Evolutionary conservation across 495 filamentous ascomycete species (phyloP), one percentile per base, ranked within the genome.

Genomic region (Penicillium mononematosum): DNA sequence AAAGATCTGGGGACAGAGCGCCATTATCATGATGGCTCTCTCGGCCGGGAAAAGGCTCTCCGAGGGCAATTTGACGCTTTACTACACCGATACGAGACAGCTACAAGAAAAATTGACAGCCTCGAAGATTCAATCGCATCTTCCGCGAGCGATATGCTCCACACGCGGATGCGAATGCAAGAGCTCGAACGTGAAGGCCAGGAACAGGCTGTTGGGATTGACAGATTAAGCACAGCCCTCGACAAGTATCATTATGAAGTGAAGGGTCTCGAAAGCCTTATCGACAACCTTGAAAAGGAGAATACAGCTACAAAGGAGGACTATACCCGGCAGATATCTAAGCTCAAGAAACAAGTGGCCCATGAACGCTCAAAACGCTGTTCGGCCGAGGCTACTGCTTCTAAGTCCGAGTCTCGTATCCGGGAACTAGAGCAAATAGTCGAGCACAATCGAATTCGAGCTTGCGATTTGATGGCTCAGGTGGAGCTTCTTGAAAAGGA

Each of bases 161-260:
- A 75, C 46, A 74, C 74, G 5, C 74, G 77, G 38, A 76, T 70
- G 47, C 65, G 70, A 12, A 68, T 78, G 63, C 71, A 74, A 45
- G 76, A 80, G 5, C 72, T 85, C 14, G 78, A 83, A 31, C 68
- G 63, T 5, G 75, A 83, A 50, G 75, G 82, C 47, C 67, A 76
- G 2, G 85, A 88, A 38, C 79, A 88, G 24, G 78, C 82, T 16
- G 59, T 80, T 11, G 79, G 80, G 27, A 78, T 88, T 52, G 78
- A 83, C 52, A 78, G 83, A 29, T 75, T 92, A 24, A 82, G 81
- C 58, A 63, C 71, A 25, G 86, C 88, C 1, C 77, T 90, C 0
- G 75, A 82, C 17, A 77, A 77, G 12, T 92, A 92, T 62, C 75
- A 80, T 9, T 69, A 77, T 8, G 91, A 95, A 53, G 76, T 90